Evolutionary conservation across 139 green algal species (phyloP).

Genomic region (Chlorella sp.): DNA sequence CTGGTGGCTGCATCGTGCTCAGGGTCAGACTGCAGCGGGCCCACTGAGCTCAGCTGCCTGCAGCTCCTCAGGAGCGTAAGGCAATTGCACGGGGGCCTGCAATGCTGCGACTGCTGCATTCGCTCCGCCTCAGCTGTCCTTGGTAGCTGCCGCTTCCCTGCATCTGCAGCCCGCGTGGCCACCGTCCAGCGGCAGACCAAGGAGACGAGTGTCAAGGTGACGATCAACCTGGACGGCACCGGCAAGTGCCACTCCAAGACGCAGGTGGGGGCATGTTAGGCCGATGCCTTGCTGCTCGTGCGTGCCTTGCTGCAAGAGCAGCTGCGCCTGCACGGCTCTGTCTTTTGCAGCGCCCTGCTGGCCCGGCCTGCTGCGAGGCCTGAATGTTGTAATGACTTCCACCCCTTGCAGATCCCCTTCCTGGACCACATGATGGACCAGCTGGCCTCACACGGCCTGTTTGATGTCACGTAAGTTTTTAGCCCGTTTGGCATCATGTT

Average conservation of each 20-base stretch:
- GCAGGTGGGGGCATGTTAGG: neutral
- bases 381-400: too few species aligned
- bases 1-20: too few species aligned
- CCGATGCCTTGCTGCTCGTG: too few species aligned
- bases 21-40: too few species aligned
- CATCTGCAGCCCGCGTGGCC: constrained; percentile 3
- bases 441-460: constrained; percentile 89
- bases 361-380: too few species aligned
- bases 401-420: constrained; percentile 81
- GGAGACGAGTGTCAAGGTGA: constrained; percentile 93
- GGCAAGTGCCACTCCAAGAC: constrained; percentile 74
- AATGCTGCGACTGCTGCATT: neutral
- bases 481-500: too few species aligned
- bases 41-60: too few species aligned
- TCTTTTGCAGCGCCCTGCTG: too few species aligned
- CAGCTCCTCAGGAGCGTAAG: too few species aligned
- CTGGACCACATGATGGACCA: constrained; percentile 99
- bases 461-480: constrained; percentile 71
- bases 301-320: neutral
- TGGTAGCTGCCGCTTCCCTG: too few species aligned
- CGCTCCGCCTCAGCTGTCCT: neutral
- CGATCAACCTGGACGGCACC: constrained; percentile 93
- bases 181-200: constrained; percentile 86
- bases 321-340: too few species aligned
- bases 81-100: too few species aligned